Percentiles rank a stretch among this genome's conserved stretches.
Evolutionary conservation across 257 asterid species (phyloP).

Genomic region (Solanum virginianum): DNA sequence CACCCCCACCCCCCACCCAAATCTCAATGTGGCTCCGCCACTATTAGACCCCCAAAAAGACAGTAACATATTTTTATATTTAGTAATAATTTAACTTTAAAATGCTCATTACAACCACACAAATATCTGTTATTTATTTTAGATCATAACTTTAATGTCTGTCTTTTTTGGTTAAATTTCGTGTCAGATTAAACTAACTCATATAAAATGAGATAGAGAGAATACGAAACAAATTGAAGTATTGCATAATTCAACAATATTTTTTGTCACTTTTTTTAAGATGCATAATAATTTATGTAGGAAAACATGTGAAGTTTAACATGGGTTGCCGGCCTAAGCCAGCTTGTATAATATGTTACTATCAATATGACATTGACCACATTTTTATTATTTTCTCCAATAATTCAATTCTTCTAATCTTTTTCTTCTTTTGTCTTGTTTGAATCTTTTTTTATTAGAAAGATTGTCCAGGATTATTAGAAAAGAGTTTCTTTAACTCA

Average conservation of each 20-base stretch:
- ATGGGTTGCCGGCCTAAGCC: slow-evolving; percentile 53
- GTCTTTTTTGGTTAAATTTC: too few species aligned
- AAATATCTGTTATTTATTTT: too few species aligned
- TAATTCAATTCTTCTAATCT: neutral
- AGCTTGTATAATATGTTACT: slow-evolving; percentile 16
- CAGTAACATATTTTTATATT: too few species aligned
- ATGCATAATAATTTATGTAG: neutral
- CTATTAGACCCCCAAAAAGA: too few species aligned
- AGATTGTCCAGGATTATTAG: neutral
- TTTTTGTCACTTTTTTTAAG: neutral
- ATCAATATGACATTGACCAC: slow-evolving; percentile 1
- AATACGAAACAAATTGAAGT: neutral
- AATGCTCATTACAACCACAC: too few species aligned
- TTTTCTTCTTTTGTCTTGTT: neutral
- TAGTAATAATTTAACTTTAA: too few species aligned
- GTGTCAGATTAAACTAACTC: too few species aligned
- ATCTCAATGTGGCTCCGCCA: too few species aligned
- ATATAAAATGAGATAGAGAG: too few species aligned
- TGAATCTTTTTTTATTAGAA: neutral
- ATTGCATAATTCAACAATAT: neutral
- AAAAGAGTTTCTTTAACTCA: neutral
- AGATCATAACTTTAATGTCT: too few species aligned
- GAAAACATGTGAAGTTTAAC: slow-evolving; percentile 44
- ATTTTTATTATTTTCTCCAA: neutral
- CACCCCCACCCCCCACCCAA: too few species aligned